Conservation (phyloP, 179 eudicot species). For the Beta corolliflora region DNA sequence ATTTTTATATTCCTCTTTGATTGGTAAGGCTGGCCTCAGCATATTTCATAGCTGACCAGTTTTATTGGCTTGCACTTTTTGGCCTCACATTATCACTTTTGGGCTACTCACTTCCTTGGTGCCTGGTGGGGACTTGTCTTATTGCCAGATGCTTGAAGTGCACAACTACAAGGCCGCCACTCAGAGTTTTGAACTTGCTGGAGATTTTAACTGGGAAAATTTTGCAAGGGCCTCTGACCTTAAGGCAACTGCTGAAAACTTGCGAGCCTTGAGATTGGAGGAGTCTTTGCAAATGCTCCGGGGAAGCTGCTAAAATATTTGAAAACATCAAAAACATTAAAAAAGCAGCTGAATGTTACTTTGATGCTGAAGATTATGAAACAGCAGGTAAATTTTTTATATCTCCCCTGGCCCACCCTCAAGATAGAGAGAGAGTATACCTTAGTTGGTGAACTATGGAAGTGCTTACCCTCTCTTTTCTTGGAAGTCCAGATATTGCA, state of each 20-base stretch:
- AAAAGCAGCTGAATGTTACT: constrained; percentile 60
- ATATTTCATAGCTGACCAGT: background rate
- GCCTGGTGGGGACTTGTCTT: background rate
- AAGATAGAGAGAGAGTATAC: background rate
- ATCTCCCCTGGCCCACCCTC: background rate
- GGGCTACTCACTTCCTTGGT: too few species aligned
- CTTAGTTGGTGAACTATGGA: too few species aligned
- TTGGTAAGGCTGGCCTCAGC: too few species aligned
- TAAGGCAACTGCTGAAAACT: constrained; percentile 38
- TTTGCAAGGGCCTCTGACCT: constrained; percentile 56
- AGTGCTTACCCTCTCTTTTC: background rate
- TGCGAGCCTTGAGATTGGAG: constrained; percentile 33
- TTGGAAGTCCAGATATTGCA: background rate
- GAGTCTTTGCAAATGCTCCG: constrained; percentile 33
- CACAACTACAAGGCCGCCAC: constrained; percentile 63
- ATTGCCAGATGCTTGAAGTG: constrained; percentile 53
- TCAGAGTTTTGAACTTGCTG: constrained; percentile 69
- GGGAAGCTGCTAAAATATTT: constrained; percentile 62
- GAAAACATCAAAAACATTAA: constrained; percentile 47
- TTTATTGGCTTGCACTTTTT: background rate
- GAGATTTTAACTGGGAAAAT: constrained; percentile 48
- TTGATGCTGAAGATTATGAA: constrained; percentile 50
- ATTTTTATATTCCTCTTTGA: too few species aligned
- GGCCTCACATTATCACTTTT: background rate
- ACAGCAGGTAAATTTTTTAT: constrained; percentile 49